A percentile compares a stretch with the other conserved stretches of the same genome.
Evolutionary conservation across 345 rosid species (phyloP).

Genomic region (Conringia planisiliqua): DNA sequence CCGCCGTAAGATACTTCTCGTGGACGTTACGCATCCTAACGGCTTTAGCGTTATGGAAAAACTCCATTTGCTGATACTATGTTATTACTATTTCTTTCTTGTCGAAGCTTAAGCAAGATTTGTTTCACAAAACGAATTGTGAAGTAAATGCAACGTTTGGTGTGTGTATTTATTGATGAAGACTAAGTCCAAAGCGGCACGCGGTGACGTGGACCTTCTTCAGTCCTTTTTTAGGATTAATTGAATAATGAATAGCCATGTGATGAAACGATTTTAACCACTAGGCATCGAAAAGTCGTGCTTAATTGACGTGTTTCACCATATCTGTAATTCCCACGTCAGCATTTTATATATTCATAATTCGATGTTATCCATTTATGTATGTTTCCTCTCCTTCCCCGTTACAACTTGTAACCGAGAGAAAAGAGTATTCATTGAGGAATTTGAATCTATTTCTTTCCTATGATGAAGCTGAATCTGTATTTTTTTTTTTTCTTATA

Average conservation of each 20-base stretch:
- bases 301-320: slow-evolving; percentile 25
- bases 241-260: not conserved
- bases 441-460: not conserved
- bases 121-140: not conserved
- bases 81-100: not conserved
- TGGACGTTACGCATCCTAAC: slow-evolving; percentile 74
- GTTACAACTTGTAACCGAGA: slow-evolving; percentile 11
- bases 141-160: not conserved
- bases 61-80: slow-evolving; percentile 49
- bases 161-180: slow-evolving; percentile 3
- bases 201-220: slow-evolving; percentile 18
- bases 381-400: not conserved
- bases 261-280: slow-evolving; percentile 9
- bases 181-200: slow-evolving; percentile 19
- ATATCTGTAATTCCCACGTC: not conserved
- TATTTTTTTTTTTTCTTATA: not conserved
- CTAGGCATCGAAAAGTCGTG: not conserved
- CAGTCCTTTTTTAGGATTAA: not conserved
- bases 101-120: not conserved
- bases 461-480: not conserved
- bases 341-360: not conserved
- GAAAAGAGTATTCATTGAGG: not conserved
- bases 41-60: slow-evolving; percentile 69
- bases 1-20: slow-evolving; percentile 66
- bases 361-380: slow-evolving; percentile 10